Evolutionary conservation across 2,329 filamentous ascomycete genomes (phyloP).

Genomic region (Dryadomyces quercivorus): DNA sequence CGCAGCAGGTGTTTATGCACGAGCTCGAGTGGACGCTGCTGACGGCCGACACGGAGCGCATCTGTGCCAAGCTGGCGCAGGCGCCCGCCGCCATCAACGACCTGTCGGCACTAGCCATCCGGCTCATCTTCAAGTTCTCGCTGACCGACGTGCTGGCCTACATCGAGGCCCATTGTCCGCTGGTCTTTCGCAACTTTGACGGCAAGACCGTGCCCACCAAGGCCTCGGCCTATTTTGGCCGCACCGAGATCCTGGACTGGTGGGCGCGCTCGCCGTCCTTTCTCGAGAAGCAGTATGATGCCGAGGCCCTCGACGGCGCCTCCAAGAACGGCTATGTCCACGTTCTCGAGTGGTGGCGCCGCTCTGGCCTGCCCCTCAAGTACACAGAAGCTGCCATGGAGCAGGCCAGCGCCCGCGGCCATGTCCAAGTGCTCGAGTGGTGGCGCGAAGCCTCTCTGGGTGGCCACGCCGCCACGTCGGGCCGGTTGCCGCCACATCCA

Average conservation of each 20-base stretch:
- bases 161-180: conserved; percentile 45
- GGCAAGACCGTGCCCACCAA: conserved; percentile 78
- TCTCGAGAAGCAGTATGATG: conserved; percentile 72
- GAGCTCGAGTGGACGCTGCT: conserved; percentile 80
- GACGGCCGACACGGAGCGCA: conserved; percentile 53
- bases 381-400: conserved; percentile 84
- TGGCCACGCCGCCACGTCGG: background rate
- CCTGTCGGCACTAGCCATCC: conserved; percentile 70
- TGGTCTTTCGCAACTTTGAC: conserved; percentile 79
- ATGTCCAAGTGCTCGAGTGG: conserved; percentile 82
- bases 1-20: conserved; percentile 59
- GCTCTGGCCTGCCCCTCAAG: conserved; percentile 61
- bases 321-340: conserved; percentile 75
- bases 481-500: too few species aligned
- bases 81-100: conserved; percentile 57
- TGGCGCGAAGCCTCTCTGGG: conserved; percentile 55
- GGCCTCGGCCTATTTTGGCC: conserved; percentile 75
- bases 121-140: conserved; percentile 84
- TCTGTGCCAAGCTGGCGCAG: conserved; percentile 61
- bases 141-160: conserved; percentile 67
- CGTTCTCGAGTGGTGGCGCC: conserved; percentile 82
- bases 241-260: conserved; percentile 76
- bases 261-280: conserved; percentile 80
- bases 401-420: conserved; percentile 72
- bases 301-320: conserved; percentile 76